Conservation (phyloP, 805 yeast genomes). For the Millerago galiae region DNA sequence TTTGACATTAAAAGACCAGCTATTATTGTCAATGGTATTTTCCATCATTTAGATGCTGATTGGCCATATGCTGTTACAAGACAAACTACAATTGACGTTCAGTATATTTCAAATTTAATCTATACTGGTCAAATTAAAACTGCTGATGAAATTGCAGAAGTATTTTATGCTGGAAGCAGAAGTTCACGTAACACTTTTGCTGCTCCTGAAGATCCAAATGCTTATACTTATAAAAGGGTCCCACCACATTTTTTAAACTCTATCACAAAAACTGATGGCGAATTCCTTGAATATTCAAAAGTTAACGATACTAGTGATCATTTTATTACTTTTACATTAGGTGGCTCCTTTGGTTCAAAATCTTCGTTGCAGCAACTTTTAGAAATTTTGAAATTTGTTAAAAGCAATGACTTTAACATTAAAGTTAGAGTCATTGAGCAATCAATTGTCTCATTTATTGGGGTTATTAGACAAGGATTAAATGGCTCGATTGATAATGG, state of each 20-base stretch:
- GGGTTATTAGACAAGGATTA: conserved; percentile 14
- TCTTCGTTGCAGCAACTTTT: conserved; percentile 38
- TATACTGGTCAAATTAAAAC: conserved; percentile 20
- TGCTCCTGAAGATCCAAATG: conserved; percentile 40
- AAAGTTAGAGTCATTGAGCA: conserved; percentile 35
- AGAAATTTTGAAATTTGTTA: conserved; percentile 26
- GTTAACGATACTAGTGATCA: conserved; percentile 13
- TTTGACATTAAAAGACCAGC: conserved; percentile 43
- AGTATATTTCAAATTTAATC: conserved; percentile 19
- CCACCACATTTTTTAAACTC: conserved; percentile 12
- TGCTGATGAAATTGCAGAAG: conserved; percentile 27
- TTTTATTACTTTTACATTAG: conserved; percentile 41
- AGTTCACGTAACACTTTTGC: conserved; percentile 40
- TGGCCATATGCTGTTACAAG: conserved; percentile 52
- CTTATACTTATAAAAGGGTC: conserved; percentile 25
- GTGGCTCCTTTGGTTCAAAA: conserved; percentile 47
- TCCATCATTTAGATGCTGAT: conserved; percentile 41
- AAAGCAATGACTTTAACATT: conserved; percentile 22
- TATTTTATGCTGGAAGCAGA: conserved; percentile 38
- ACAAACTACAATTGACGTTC: conserved; percentile 50
- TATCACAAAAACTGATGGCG: conserved; percentile 4
- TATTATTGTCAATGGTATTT: conserved; percentile 69
- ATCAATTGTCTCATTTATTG: conserved; percentile 15
- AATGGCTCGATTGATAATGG: conserved; percentile 13
- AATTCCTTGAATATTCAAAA: conserved; percentile 19